phyloP scores from a whole-genome alignment of 139 green algal species.

The Micractinium conductrix region DNA sequence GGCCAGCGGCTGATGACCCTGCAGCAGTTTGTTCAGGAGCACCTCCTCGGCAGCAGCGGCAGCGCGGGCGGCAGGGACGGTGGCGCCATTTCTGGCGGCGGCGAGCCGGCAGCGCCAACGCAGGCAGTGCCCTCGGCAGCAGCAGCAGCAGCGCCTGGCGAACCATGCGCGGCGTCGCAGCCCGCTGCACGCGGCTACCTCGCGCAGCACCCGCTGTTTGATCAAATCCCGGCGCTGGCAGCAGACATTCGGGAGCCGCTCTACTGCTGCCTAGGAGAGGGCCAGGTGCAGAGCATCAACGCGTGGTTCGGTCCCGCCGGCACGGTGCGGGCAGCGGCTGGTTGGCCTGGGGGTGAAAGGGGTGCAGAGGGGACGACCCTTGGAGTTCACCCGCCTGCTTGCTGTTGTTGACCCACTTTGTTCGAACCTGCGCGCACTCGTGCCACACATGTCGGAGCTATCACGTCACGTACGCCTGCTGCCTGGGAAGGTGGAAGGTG shows the following conservation, averaged over 20 bases:
- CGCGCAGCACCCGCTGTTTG: slow-evolving; percentile 93
- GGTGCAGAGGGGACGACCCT: no score
- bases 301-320: slow-evolving; percentile 91
- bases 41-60: slow-evolving; percentile 46
- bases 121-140: not conserved
- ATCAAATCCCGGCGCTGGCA: slow-evolving; percentile 85
- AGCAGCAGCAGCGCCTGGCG: not conserved
- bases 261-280: slow-evolving; percentile 81
- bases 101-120: not conserved
- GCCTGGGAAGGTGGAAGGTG: no score
- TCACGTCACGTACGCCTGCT: no score
- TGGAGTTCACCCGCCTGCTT: no score
- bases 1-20: slow-evolving; percentile 87
- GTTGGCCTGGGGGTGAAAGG: no score
- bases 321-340: slow-evolving; percentile 56
- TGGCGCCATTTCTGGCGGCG: not conserved
- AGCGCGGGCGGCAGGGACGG: not conserved
- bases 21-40: slow-evolving; percentile 71
- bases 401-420: no score
- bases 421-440: no score
- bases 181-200: slow-evolving; percentile 72
- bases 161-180: no score
- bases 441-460: no score
- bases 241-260: slow-evolving; percentile 83
- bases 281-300: slow-evolving; percentile 74